Evolutionary conservation across 176 grass and related monocot genomes (phyloP), one percentile per base, ranked within the genome.

Genomic region (Echinochloa phyllopogon): DNA sequence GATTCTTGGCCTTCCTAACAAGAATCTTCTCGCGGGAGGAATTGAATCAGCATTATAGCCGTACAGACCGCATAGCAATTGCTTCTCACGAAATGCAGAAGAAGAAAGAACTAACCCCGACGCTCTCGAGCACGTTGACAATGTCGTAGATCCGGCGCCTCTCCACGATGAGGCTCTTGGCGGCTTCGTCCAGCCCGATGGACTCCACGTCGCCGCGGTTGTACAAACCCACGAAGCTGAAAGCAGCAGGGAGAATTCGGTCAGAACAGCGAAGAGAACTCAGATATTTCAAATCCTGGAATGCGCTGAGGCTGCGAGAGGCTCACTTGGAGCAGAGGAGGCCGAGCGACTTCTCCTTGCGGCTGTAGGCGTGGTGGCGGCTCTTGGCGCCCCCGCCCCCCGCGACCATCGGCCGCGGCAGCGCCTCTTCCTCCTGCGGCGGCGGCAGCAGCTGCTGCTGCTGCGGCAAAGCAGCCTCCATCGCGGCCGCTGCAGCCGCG

Each of bases 131-230:
- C 11, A 98, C 91, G 82, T 98, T 98, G 78, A 98, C 96, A 18
- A 98, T 95, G 83, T 98, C 93, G 65, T 98, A 98, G 91, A 98
- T 95, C 91, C 91, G 93, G 6, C 93, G 87, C 80, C 96, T 85
- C 87, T 98, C 91, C 1, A 98, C 93, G 39, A 86, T 88, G 7
- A 98, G 89, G 68, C 91, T 38, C 64, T 69, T 71, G 9, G 93
- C 93, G 8, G 91, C 88, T 4, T 98, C 89, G 43, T 98, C 96
- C 51, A 98, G 84, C 40, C 88, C 87, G 80, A 98, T 74, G 14
- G 50, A 86, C 8, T 95, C 93, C 39, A 94, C 87, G 44, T 74
- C 75, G 3, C 87, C 89, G 49, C 86, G 88, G 78, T 92, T 71
- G 69, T 95, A 98, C 69, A 98, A 56, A 41, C 69, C 73, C 38